phyloP scores from a whole-genome alignment of 1,139 yeast genomes.

The Kodamaea derodonti region DNA sequence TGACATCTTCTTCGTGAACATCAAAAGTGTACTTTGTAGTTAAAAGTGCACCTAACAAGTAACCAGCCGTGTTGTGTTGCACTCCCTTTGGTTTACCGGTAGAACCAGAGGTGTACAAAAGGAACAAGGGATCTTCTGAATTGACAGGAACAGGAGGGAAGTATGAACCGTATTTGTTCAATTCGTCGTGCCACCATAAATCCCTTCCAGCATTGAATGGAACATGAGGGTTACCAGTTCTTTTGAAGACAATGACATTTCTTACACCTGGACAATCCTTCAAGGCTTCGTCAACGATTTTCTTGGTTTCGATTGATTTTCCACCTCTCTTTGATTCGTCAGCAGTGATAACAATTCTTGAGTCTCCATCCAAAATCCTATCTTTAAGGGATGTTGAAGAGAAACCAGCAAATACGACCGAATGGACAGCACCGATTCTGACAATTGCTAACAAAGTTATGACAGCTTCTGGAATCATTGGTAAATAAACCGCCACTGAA shows the following conservation, averaged over 20 bases:
- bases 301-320: slow-evolving; percentile 76
- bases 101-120: slow-evolving; percentile 65
- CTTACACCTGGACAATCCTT: slow-evolving; percentile 64
- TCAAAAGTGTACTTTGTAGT: slow-evolving; percentile 76
- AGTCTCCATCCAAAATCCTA: slow-evolving; percentile 74
- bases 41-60: slow-evolving; percentile 64
- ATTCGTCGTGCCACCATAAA: slow-evolving; percentile 80
- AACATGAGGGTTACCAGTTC: slow-evolving; percentile 67
- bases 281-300: slow-evolving; percentile 78
- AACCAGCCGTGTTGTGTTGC: slow-evolving; percentile 77
- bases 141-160: slow-evolving; percentile 58
- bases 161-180: slow-evolving; percentile 61
- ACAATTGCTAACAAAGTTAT: slow-evolving; percentile 69
- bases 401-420: slow-evolving; percentile 84
- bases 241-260: slow-evolving; percentile 66
- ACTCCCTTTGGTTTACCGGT: slow-evolving; percentile 71
- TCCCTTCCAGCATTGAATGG: slow-evolving; percentile 64
- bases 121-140: slow-evolving; percentile 60
- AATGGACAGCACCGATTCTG: slow-evolving; percentile 78
- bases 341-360: slow-evolving; percentile 69
- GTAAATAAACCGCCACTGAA: slow-evolving; percentile 80
- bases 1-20: slow-evolving; percentile 64
- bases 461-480: slow-evolving; percentile 83
- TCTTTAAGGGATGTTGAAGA: slow-evolving; percentile 72
- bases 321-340: slow-evolving; percentile 85